Conservation (phyloP, 768 basidiomycete species). For the Suillus decipiens region DNA sequence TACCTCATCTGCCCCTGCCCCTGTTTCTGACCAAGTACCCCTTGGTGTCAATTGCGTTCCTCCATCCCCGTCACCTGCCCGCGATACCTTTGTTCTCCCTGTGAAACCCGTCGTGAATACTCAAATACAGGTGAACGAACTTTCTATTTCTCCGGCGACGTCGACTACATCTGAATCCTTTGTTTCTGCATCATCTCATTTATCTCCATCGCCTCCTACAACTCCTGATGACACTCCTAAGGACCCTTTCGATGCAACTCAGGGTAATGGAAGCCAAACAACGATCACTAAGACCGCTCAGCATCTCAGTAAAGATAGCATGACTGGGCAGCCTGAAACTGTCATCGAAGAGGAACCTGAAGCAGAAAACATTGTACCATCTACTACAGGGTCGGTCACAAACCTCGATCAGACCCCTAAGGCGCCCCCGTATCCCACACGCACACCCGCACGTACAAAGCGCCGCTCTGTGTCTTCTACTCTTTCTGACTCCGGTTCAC, state of each 20-base stretch:
- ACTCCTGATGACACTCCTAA: constrained; percentile 52
- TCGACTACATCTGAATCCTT: constrained; percentile 42
- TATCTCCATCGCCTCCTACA: constrained; percentile 50
- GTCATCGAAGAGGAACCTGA: constrained; percentile 52
- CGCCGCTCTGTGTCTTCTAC: constrained; percentile 92
- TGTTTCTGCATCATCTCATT: constrained; percentile 55
- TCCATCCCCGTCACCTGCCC: constrained; percentile 34
- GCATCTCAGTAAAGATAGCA: constrained; percentile 37
- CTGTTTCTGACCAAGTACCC: constrained; percentile 6
- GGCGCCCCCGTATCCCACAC: constrained; percentile 65
- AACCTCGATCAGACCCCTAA: constrained; percentile 16
- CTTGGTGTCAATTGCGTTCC: constrained; percentile 26
- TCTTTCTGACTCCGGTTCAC: constrained; percentile 63
- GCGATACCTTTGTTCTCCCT: constrained; percentile 31
- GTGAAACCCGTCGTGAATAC: constrained; percentile 20
- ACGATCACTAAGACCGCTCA: constrained; percentile 53
- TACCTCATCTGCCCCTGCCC: constrained; percentile 16
- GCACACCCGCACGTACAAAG: constrained; percentile 94
- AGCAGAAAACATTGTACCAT: constrained; percentile 15
- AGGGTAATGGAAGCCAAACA: constrained; percentile 51
- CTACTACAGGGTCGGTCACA: constrained; percentile 29
- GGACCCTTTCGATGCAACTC: constrained; percentile 45
- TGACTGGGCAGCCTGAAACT: constrained; percentile 45
- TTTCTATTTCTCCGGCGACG: constrained; percentile 48
- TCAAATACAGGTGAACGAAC: constrained; percentile 26